phyloP scores from a whole-genome alignment of 306 rosid species.

The Alnus glutinosa region DNA sequence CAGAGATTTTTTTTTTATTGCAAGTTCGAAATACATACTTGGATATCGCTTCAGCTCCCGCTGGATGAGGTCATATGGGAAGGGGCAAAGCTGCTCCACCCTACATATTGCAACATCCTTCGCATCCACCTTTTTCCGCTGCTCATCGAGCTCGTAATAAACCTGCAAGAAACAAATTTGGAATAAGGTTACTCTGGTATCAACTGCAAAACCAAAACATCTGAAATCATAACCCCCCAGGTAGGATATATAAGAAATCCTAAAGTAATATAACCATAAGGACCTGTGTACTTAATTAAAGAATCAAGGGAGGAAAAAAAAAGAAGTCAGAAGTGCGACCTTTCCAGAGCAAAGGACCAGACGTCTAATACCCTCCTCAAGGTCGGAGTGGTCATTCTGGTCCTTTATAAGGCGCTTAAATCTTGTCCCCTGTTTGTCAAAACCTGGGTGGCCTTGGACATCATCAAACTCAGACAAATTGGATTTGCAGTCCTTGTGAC shows the following conservation, averaged over 20 bases:
- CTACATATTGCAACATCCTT: constrained; percentile 90
- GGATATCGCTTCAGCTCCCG: constrained; percentile 96
- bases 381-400: constrained; percentile 68
- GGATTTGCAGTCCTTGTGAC: constrained; percentile 89
- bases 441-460: constrained; percentile 98
- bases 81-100: constrained; percentile 96
- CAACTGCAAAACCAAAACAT: not conserved
- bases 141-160: constrained; percentile 91
- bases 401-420: constrained; percentile 96
- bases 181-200: not conserved
- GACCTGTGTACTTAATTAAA: not conserved
- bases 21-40: constrained; percentile 47
- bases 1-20: not conserved
- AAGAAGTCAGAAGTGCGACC: constrained; percentile 35
- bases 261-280: not conserved
- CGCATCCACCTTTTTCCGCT: constrained; percentile 58
- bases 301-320: not conserved
- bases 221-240: not conserved
- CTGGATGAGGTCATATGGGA: constrained; percentile 91
- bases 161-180: constrained; percentile 46
- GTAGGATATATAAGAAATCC: not conserved
- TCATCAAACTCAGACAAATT: constrained; percentile 95
- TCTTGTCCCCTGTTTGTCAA: constrained; percentile 98
- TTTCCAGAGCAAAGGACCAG: constrained; percentile 93
- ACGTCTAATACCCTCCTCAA: constrained; percentile 90